Base-by-base conservation (phyloP, 805 yeast genomes). In the Candida hungchunana region DNA sequence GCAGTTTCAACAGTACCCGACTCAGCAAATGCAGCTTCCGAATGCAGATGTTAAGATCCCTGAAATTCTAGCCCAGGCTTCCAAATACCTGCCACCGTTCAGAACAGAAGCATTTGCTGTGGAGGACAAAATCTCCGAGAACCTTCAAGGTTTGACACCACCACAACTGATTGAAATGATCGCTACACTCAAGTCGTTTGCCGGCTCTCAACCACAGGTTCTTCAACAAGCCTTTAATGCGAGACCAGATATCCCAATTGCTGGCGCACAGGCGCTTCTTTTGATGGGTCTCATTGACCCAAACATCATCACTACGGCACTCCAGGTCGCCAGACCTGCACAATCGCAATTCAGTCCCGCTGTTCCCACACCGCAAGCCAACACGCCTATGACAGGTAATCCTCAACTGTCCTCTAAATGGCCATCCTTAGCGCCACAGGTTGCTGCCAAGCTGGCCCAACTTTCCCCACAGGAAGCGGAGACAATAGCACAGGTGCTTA, bases 261-360 rank as follows among this genome's bases (percentile, higher is more conserved):
- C 84, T 2, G 79, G 85, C 2, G 77, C 89, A 0, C 93, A 83
- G 54, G 83, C 88, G 3, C 63, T 83, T 43, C 60, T 83, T 14
- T 65, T 82, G 31, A 82, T 83, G 89, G 94, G 93, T 1, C 68
- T 83, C 28, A 75, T 83, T 16, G 84, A 82, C 53, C 66, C 70
- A 25, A 77, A 75, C 29, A 82, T 79, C n/a, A 75, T 82, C n/a
- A 67, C 69, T 23, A 74, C 77, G 42, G 75, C 84, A 5, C 56
- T 46, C 51, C 52, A 56, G 17, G 22, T 48, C 5, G 28, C 50
- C 39, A 11, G 48, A 16, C 34, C 46, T 8, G 27, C 16, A 9
- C 24, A 21, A 21, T 12, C 9, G 24, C 24, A 9, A 9, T 13
- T 14, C 8, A 11, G 14, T 7, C 27, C 27, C 7, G 7, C n/a